These are phyloP conservation scores for Ceratocystis ficicola DNA, from an alignment of 2,329 filamentous ascomycete genomes.

Conservation along the genomic window DNA sequence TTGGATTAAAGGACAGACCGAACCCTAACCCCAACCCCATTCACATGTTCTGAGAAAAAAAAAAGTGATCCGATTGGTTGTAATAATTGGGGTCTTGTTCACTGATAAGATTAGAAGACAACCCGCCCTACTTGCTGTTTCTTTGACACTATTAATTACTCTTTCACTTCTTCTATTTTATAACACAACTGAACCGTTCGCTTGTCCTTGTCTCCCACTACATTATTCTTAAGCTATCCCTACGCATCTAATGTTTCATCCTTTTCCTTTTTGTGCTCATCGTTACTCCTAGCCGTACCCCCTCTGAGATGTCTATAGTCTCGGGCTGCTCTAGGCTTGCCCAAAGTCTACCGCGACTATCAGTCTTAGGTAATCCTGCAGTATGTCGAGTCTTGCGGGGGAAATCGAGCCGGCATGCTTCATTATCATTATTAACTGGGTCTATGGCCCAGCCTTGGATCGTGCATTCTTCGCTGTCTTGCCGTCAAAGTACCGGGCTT, in stretches of 20 bases:
- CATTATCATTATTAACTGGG: neutral
- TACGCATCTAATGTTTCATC: neutral
- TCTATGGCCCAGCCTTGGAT: neutral
- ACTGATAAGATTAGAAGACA: neutral
- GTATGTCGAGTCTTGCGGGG: neutral
- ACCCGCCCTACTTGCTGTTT: neutral
- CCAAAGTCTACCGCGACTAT: neutral
- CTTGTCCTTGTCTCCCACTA: neutral
- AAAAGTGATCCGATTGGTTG: neutral
- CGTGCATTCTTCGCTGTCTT: neutral
- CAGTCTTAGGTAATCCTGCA: neutral
- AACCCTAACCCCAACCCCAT: conserved; percentile 7
- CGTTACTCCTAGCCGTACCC: neutral
- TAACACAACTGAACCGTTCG: no score
- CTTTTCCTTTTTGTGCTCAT: neutral
- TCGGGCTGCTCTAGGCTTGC: neutral
- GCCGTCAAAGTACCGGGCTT: neutral
- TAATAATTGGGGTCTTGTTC: neutral
- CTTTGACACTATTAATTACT: neutral
- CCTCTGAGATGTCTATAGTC: neutral
- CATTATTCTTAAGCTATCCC: neutral
- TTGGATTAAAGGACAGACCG: neutral
- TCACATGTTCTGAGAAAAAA: neutral
- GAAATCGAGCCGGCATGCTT: neutral
- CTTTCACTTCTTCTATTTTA: no score